A percentile compares a stretch with the other conserved stretches of the same genome.
phyloP scores from a whole-genome alignment of 106 monocot genomes.

The Triglochin maritima region DNA sequence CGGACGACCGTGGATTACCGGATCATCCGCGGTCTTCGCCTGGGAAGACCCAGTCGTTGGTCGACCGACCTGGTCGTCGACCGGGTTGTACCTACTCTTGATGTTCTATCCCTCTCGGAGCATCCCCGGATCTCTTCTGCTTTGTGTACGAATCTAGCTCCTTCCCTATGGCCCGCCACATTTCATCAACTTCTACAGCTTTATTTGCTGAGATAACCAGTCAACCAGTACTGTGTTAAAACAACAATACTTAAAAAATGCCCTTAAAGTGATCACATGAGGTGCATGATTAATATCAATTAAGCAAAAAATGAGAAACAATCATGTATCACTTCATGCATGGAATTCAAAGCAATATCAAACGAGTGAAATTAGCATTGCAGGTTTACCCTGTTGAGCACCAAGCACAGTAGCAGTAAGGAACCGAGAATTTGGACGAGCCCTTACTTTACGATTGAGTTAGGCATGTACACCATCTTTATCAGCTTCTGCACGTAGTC shows the following conservation, averaged over 20 bases:
- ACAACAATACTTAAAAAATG: too few species aligned
- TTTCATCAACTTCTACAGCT: slow-evolving; percentile 64
- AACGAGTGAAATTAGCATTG: neutral
- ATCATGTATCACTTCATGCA: neutral
- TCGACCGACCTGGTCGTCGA: too few species aligned
- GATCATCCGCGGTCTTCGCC: too few species aligned
- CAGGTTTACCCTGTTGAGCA: slow-evolving; percentile 69
- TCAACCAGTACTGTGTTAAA: too few species aligned
- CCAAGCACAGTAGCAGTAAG: slow-evolving; percentile 96
- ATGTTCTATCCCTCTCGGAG: too few species aligned
- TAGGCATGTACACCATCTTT: slow-evolving; percentile 84
- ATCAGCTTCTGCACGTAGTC: slow-evolving; percentile 57
- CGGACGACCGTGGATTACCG: too few species aligned
- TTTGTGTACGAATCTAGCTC: slow-evolving; percentile 38
- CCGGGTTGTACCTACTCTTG: too few species aligned
- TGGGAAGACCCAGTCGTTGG: too few species aligned
- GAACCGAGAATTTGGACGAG: slow-evolving; percentile 88
- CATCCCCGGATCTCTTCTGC: neutral
- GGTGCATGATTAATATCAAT: neutral
- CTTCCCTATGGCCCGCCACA: slow-evolving; percentile 86
- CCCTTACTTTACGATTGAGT: slow-evolving; percentile 69
- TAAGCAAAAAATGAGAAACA: neutral
- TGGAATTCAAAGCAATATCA: neutral
- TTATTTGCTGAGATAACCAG: slow-evolving; percentile 48
- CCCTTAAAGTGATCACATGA: too few species aligned